A percentile compares a stretch with the other conserved stretches of the same genome.
Evolutionary conservation across 225 moss, liverwort and hornwort species (phyloP).

Genomic region (Pleurozium schreberi): DNA sequence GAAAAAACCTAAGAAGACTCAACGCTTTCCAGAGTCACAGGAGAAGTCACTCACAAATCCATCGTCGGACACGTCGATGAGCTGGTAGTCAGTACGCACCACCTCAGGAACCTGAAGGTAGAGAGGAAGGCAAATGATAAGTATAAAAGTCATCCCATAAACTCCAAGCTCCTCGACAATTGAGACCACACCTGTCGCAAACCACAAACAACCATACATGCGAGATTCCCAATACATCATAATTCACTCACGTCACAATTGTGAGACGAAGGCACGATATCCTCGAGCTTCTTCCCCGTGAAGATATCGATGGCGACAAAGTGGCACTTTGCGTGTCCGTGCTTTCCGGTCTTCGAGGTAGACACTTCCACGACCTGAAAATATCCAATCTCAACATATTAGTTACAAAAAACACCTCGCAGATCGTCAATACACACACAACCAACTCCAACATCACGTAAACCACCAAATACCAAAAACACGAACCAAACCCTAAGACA

Average conservation of each 20-base stretch:
- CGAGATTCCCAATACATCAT: not conserved
- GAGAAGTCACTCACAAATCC: conserved; percentile 63
- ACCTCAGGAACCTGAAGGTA: conserved; percentile 73
- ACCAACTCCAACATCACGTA: not conserved
- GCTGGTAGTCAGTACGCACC: conserved; percentile 86
- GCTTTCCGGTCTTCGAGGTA: conserved; percentile 98
- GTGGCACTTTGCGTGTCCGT: conserved; percentile 97
- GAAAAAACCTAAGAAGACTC: too few relatives aligned
- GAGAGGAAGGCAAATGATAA: not conserved
- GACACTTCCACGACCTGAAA: conserved; percentile 90
- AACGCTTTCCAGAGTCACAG: too few relatives aligned
- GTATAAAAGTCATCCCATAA: too few relatives aligned
- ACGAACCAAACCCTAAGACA: not conserved
- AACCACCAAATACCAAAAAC: not conserved
- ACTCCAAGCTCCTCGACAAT: not conserved
- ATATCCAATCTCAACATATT: not conserved
- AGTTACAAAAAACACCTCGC: not conserved
- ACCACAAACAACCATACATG: not conserved
- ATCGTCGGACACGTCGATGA: conserved; percentile 87
- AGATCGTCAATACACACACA: not conserved
- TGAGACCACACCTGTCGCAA: not conserved
- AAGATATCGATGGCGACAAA: conserved; percentile 97
- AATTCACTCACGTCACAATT: conserved; percentile 84
- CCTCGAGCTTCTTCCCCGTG: conserved; percentile 97
- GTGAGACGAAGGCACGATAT: conserved; percentile 98